A percentile compares a stretch with the other conserved stretches of the same genome.
Evolutionary conservation across 805 yeast genomes (phyloP).

Genomic region (Pichia occidentalis): DNA sequence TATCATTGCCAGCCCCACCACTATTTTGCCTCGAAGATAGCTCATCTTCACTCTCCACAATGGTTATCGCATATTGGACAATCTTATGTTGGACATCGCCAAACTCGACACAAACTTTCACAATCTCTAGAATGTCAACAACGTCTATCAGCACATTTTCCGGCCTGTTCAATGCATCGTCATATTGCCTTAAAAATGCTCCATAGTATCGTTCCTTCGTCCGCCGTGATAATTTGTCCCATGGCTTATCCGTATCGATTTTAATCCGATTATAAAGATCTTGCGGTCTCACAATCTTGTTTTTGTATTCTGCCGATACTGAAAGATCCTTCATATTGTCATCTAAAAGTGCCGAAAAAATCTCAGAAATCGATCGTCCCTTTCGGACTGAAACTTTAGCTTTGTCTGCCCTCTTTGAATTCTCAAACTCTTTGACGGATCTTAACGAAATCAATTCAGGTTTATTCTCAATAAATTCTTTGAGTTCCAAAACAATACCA

Average conservation of each 20-base stretch:
- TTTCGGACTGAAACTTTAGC: background rate
- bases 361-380: slow-evolving; percentile 19
- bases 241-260: slow-evolving; percentile 17
- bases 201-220: slow-evolving; percentile 24
- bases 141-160: slow-evolving; percentile 13
- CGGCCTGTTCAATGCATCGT: slow-evolving; percentile 19
- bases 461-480: slow-evolving; percentile 12
- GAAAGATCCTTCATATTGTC: slow-evolving; percentile 25
- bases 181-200: slow-evolving; percentile 28
- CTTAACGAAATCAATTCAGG: slow-evolving; percentile 9
- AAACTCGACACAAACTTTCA: slow-evolving; percentile 24
- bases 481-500: slow-evolving; percentile 11
- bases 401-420: background rate
- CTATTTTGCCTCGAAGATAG: slow-evolving; percentile 1
- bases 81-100: slow-evolving; percentile 20
- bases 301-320: slow-evolving; percentile 24
- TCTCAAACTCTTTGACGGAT: background rate
- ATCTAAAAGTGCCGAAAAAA: slow-evolving; percentile 25
- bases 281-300: slow-evolving; percentile 24
- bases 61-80: slow-evolving; percentile 17
- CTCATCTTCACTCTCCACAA: slow-evolving; percentile 12
- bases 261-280: slow-evolving; percentile 24
- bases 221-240: slow-evolving; percentile 19
- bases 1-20: background rate
- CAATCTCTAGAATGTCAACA: slow-evolving; percentile 20